These are phyloP conservation scores for Calonectria henricotiae DNA, from an alignment of 2,329 filamentous ascomycete genomes.

Conservation along the genomic window DNA sequence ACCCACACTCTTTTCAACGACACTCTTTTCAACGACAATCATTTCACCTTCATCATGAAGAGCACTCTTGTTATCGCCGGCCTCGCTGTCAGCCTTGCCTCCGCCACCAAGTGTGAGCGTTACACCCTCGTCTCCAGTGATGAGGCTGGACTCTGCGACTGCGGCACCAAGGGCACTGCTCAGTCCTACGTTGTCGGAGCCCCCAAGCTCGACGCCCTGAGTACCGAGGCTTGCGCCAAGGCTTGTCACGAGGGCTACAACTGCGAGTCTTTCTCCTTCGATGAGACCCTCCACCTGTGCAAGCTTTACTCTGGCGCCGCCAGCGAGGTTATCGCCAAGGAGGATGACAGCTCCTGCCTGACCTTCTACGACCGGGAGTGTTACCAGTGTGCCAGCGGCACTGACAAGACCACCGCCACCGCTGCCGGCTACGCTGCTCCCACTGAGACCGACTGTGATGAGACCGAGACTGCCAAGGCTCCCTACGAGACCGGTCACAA, in stretches of 20 bases:
- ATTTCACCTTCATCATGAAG: conserved; percentile 4
- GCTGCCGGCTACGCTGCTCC: background rate
- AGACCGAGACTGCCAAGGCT: background rate
- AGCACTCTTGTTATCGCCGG: background rate
- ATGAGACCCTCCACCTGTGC: background rate
- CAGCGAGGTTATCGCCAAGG: background rate
- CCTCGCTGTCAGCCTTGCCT: background rate
- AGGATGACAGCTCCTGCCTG: too few species aligned
- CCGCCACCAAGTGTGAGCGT: background rate
- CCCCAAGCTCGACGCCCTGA: background rate
- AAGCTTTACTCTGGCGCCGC: background rate
- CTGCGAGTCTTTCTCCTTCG: background rate
- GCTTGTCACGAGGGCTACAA: background rate
- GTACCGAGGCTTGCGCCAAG: background rate
- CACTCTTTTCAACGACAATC: too few species aligned
- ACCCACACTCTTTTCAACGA: background rate
- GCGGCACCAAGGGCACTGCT: background rate
- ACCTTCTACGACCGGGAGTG: background rate
- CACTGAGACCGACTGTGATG: background rate
- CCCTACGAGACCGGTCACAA: background rate
- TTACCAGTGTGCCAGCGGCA: background rate
- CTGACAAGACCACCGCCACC: background rate
- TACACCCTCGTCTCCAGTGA: background rate
- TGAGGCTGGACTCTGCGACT: conserved; percentile 1
- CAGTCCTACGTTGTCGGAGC: background rate